Evolutionary conservation across 305 asterid species (phyloP).

Genomic region (Rubia peregrina): DNA sequence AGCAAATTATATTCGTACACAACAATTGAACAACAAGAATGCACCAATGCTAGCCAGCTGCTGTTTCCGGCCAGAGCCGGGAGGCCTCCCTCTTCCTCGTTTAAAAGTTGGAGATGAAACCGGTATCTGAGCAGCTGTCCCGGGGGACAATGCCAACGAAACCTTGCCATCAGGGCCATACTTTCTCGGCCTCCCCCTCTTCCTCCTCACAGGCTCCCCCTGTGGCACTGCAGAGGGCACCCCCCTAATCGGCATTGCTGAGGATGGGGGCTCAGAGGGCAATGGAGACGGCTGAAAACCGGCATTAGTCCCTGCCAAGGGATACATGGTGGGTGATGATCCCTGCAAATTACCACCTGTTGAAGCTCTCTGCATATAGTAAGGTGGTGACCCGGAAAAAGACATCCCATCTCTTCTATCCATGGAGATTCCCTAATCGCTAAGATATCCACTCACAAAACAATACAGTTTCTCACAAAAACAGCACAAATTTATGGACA

Average conservation of each 20-base stretch:
- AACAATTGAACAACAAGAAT: not conserved
- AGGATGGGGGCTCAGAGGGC: conserved; percentile 45
- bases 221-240: conserved; percentile 36
- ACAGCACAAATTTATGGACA: conserved; percentile 4
- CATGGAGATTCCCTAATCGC: conserved; percentile 31
- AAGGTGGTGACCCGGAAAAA: conserved; percentile 48
- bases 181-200: conserved; percentile 77
- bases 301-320: conserved; percentile 36
- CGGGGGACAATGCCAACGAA: conserved; percentile 38
- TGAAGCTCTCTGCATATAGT: conserved; percentile 45
- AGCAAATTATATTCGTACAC: not conserved
- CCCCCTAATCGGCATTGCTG: conserved; percentile 46
- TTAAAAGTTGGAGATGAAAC: conserved; percentile 38
- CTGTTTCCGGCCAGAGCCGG: conserved; percentile 45
- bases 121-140: conserved; percentile 38
- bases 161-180: conserved; percentile 59
- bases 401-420: conserved; percentile 67
- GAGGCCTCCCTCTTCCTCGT: conserved; percentile 71
- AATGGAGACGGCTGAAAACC: conserved; percentile 42
- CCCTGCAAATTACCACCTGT: conserved; percentile 40
- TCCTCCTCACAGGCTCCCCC: conserved; percentile 63
- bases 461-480: not conserved
- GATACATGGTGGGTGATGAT: conserved; percentile 50
- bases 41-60: conserved; percentile 42
- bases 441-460: conserved; percentile 18